Evolutionary conservation across 108 stramenopile species (phyloP), one percentile per base, ranked within the genome.

Genomic region (Cylindrotheca closterium): DNA sequence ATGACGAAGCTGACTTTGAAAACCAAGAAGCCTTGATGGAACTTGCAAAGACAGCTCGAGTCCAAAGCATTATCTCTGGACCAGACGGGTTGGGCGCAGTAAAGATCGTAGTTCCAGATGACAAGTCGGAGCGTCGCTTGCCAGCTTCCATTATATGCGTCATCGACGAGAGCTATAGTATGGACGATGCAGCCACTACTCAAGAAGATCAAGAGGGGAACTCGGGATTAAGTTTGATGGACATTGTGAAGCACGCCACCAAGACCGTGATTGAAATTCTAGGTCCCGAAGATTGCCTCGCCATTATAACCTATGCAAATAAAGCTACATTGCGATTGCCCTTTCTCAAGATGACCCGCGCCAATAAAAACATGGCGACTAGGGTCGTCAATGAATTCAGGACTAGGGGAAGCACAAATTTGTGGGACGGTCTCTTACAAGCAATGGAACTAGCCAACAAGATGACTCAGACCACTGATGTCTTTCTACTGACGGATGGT

Each of bases 181-280:
- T 72, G 71, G 63, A 62, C 26, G 24, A 27, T 24, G 65, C 55
- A 5, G 71, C 71, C 8, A 47, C 30, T 18, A 58, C 59, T 7
- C 53, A 72, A 18, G 55, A 67, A 19, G 58, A 1, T 45, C 2
- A 49, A 46, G 58, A 54, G 15, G 34, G 23, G 0, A 19, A 4
- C 0, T 57, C 51, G 53, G 75, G 75, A 1, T 42, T 42, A 15
- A 42, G 37, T 42, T 15, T 15, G 7, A 50, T 79, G 5, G 78
- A 79, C 34, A 37, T 79, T 10, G 71, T 72, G 26, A 79, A 79
- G 55, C 78, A 79, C 46, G 64, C 71, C 15, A 37, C 67, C 56
- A 31, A 33, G 45, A 74, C 78, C 8, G 59, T 72, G 30, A 58
- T 79, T 37, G 67, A 56, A 30, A 67, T 46, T n/a, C 56, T 79